Conservation (phyloP, 1,139 yeast species). For the Hanseniaspora uvarum region DNA sequence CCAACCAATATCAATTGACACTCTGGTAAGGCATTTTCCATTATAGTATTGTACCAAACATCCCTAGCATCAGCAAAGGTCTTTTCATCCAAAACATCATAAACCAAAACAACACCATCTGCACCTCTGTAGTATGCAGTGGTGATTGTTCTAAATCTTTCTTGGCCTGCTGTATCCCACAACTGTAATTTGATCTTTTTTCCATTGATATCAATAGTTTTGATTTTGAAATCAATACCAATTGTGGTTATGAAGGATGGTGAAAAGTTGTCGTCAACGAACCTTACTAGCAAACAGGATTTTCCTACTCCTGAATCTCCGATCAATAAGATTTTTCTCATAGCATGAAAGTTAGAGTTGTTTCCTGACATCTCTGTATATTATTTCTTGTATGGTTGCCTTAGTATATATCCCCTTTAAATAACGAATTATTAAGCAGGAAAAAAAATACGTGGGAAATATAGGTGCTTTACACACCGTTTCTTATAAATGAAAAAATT, state of each 20-base stretch:
- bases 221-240: constrained; percentile 94
- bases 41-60: constrained; percentile 80
- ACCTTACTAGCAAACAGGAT: constrained; percentile 84
- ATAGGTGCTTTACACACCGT: too few relatives aligned
- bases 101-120: constrained; percentile 91
- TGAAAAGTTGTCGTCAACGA: constrained; percentile 93
- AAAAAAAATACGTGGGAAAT: not conserved
- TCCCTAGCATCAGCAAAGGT: constrained; percentile 75
- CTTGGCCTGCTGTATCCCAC: constrained; percentile 99
- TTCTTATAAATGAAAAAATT: too few relatives aligned
- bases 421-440: not conserved
- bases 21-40: constrained; percentile 92
- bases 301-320: constrained; percentile 98
- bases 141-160: constrained; percentile 93
- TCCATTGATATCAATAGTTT: constrained; percentile 89
- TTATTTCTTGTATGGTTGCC: not conserved
- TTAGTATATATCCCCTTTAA: not conserved
- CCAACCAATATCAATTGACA: constrained; percentile 91
- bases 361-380: constrained; percentile 25
- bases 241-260: constrained; percentile 94
- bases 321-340: constrained; percentile 83
- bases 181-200: constrained; percentile 88
- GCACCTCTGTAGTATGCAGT: constrained; percentile 98
- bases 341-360: constrained; percentile 75
- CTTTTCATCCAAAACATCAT: constrained; percentile 91